phyloP scores from a whole-genome alignment of 2,329 filamentous ascomycete species.

The Apiospora sp. region DNA sequence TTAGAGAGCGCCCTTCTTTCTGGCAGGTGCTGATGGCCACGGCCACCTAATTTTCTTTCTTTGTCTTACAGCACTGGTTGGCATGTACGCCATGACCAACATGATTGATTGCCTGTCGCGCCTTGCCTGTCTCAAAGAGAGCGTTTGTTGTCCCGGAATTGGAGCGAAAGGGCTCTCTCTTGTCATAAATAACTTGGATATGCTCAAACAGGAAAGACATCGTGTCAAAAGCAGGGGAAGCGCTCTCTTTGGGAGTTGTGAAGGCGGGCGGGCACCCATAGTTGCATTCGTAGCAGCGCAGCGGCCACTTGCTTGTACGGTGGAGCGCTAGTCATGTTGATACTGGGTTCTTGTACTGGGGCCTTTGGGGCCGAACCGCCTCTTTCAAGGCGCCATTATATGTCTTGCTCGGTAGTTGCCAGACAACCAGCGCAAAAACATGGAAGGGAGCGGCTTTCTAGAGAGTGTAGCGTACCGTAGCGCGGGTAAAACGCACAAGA shows the following conservation, averaged over 20 bases:
- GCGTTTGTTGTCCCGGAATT: not conserved
- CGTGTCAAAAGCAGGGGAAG: not conserved
- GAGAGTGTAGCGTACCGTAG: not conserved
- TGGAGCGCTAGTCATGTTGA: not conserved
- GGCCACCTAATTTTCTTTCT: not conserved
- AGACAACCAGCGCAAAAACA: not conserved
- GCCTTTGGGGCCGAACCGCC: not conserved
- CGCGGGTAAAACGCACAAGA: not conserved
- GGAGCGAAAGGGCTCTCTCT: not conserved
- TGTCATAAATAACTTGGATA: not conserved
- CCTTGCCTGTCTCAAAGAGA: not conserved
- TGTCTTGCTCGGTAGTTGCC: not conserved
- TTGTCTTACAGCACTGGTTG: constrained; percentile 2
- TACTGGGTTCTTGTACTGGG: not conserved
- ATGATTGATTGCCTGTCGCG: not conserved
- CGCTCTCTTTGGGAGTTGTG: not conserved
- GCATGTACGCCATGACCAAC: not conserved
- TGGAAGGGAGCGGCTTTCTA: not conserved
- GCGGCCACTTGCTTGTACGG: constrained; percentile 1
- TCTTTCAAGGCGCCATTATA: not conserved
- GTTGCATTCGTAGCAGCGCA: not conserved
- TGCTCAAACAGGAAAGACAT: not conserved
- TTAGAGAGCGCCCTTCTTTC: not conserved
- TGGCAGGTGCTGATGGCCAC: not conserved
- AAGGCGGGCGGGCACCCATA: not conserved